Conservation (phyloP, 2,329 filamentous ascomycete species). For the Rachicladosporium sp. region DNA sequence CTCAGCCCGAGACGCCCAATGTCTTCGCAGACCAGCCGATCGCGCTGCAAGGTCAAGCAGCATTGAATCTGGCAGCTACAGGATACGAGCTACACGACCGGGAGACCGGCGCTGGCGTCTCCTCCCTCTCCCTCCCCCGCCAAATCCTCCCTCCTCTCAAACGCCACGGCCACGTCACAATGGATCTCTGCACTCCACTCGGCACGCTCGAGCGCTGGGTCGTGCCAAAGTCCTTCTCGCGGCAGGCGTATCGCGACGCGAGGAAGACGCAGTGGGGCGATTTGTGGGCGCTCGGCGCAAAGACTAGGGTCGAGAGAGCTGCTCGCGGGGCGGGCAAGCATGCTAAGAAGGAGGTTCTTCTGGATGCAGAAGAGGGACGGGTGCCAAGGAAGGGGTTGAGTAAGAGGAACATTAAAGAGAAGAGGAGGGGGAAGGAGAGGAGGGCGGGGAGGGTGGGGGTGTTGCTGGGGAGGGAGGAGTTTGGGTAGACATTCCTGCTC, state of each 20-base stretch:
- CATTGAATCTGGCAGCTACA: conserved; percentile 54
- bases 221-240: conserved; percentile 68
- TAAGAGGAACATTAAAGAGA: conserved; percentile 10
- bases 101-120: conserved; percentile 7
- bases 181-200: conserved; percentile 81
- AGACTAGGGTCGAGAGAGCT: conserved; percentile 60
- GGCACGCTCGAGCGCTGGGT: conserved; percentile 89
- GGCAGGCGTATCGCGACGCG: conserved; percentile 79
- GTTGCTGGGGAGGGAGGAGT: conserved; percentile 20
- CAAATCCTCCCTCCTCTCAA: conserved; percentile 73
- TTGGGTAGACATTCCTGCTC: too few species aligned
- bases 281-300: conserved; percentile 87
- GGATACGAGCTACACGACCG: conserved; percentile 49
- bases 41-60: conserved; percentile 39
- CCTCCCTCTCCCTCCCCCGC: conserved; percentile 61
- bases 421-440: conserved; percentile 26
- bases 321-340: conserved; percentile 25
- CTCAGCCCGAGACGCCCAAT: conserved; percentile 11
- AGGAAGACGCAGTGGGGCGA: conserved; percentile 87
- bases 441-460: conserved; percentile 22
- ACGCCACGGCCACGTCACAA: conserved; percentile 70
- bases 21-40: conserved; percentile 21
- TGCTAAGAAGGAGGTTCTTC: conserved; percentile 9
- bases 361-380: conserved; percentile 5
- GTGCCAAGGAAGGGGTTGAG: conserved; percentile 3